phyloP scores from a whole-genome alignment of 306 rosid genomes.

The Vicia villosa region DNA sequence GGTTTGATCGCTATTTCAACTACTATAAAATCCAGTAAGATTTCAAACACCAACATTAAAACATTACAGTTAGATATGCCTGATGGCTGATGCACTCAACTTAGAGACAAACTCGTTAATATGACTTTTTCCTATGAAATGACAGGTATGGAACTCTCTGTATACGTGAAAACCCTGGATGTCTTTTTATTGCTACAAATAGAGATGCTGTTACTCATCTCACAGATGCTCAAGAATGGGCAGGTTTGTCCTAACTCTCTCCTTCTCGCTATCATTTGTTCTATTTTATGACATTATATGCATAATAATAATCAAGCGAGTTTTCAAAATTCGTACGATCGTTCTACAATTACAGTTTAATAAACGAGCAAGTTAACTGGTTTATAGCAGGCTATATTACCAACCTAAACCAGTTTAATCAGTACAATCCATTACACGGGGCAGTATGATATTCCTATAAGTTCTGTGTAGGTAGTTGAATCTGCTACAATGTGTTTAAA shows the following conservation, averaged over 20 bases:
- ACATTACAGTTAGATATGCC: slow-evolving; percentile 11
- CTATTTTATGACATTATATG: slow-evolving; percentile 20
- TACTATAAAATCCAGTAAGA: slow-evolving; percentile 98
- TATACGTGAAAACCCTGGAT: slow-evolving; percentile 97
- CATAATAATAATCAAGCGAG: slow-evolving; percentile 31
- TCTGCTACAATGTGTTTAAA: slow-evolving; percentile 23
- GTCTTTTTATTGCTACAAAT: slow-evolving; percentile 96
- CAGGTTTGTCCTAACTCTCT: slow-evolving; percentile 60
- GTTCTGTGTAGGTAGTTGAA: background rate
- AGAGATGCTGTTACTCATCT: slow-evolving; percentile 99
- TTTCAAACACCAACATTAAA: slow-evolving; percentile 37
- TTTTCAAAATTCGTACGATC: background rate
- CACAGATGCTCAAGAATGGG: slow-evolving; percentile 99
- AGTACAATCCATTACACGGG: background rate
- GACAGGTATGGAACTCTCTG: slow-evolving; percentile 93
- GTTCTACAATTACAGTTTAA: background rate
- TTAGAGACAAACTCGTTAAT: slow-evolving; percentile 8
- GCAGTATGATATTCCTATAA: slow-evolving; percentile 10
- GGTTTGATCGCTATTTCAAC: slow-evolving; percentile 97
- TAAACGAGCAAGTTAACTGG: background rate
- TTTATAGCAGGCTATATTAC: slow-evolving; percentile 7
- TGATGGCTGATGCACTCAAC: slow-evolving; percentile 10
- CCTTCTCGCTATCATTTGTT: slow-evolving; percentile 3
- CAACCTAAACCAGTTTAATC: slow-evolving; percentile 16
- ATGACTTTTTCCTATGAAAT: slow-evolving; percentile 25